Percentiles rank a stretch among this genome's conserved stretches.
Conservation (phyloP, 352 stramenopile genomes). For the Globisporangium middletonii region DNA sequence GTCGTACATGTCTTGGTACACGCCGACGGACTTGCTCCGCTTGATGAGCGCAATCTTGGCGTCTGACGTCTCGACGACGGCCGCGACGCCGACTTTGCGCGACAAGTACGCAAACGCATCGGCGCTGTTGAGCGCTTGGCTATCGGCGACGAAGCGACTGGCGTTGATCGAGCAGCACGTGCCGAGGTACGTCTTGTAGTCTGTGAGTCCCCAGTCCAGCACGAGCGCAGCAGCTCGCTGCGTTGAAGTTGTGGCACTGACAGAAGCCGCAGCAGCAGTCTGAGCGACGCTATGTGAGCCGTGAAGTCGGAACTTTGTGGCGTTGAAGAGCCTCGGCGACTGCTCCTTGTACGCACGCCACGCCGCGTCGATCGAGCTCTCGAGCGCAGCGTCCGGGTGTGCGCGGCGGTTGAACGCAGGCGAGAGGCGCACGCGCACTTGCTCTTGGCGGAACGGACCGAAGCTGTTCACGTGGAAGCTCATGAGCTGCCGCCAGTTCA, state of each 20-base stretch:
- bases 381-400: constrained; percentile 37
- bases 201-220: constrained; percentile 43
- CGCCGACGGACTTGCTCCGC: constrained; percentile 51
- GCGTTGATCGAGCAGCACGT: constrained; percentile 55
- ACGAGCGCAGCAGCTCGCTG: constrained; percentile 6
- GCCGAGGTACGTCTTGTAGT: constrained; percentile 76
- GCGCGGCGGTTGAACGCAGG: constrained; percentile 26
- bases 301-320: constrained; percentile 58
- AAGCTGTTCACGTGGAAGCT: constrained; percentile 31
- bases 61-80: constrained; percentile 58
- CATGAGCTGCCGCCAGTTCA: constrained; percentile 31
- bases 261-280: not conserved
- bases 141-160: constrained; percentile 29
- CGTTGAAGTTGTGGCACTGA: not conserved
- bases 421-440: constrained; percentile 43
- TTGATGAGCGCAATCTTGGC: constrained; percentile 58
- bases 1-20: constrained; percentile 72
- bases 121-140: constrained; percentile 3
- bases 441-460: constrained; percentile 20
- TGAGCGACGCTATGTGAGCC: constrained; percentile 4
- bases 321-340: constrained; percentile 65
- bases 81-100: constrained; percentile 75
- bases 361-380: constrained; percentile 26
- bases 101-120: constrained; percentile 60
- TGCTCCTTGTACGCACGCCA: constrained; percentile 31